Percentiles rank a stretch among this genome's conserved stretches.
phyloP scores from a whole-genome alignment of 805 yeast species.

The Barnettozyma siamensis region DNA sequence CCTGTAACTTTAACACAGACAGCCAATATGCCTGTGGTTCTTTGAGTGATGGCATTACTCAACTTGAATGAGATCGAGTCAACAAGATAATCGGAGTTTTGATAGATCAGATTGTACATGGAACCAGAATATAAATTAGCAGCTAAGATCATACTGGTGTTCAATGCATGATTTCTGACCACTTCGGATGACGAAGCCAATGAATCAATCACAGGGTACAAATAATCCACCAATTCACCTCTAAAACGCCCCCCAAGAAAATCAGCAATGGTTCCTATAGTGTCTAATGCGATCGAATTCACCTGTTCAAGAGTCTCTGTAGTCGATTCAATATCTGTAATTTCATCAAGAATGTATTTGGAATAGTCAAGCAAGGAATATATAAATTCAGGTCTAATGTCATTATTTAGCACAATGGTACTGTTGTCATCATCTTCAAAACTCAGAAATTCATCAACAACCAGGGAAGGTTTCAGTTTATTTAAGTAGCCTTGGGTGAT shows the following conservation, averaged over 20 bases:
- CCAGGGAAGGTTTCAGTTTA: slow-evolving; percentile 8
- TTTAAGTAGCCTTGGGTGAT: slow-evolving; percentile 24
- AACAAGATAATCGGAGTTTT: slow-evolving; percentile 73
- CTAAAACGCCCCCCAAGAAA: slow-evolving; percentile 25
- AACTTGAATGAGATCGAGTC: slow-evolving; percentile 72
- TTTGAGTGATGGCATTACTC: slow-evolving; percentile 65
- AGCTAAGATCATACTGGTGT: slow-evolving; percentile 47
- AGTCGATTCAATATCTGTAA: slow-evolving; percentile 20
- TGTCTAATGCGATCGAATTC: slow-evolving; percentile 36
- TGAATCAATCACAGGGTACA: slow-evolving; percentile 69
- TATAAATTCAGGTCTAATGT: slow-evolving; percentile 24
- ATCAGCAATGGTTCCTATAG: slow-evolving; percentile 33
- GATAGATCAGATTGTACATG: slow-evolving; percentile 47
- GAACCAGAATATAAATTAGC: slow-evolving; percentile 49
- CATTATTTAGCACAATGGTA: no score
- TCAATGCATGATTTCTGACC: slow-evolving; percentile 46
- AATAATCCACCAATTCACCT: slow-evolving; percentile 58
- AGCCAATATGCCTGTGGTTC: slow-evolving; percentile 65
- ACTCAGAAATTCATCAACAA: slow-evolving; percentile 25
- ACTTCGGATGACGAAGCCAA: slow-evolving; percentile 50
- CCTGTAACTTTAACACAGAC: slow-evolving; percentile 73
- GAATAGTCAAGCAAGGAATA: slow-evolving; percentile 34
- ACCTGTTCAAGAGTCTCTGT: slow-evolving; percentile 12
- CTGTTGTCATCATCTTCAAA: slow-evolving; percentile 23
- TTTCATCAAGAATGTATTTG: slow-evolving; percentile 35